Evolutionary conservation across 2,329 filamentous ascomycete genomes (phyloP), one percentile per base, ranked within the genome.

Genomic region (Claviceps cyperi): DNA sequence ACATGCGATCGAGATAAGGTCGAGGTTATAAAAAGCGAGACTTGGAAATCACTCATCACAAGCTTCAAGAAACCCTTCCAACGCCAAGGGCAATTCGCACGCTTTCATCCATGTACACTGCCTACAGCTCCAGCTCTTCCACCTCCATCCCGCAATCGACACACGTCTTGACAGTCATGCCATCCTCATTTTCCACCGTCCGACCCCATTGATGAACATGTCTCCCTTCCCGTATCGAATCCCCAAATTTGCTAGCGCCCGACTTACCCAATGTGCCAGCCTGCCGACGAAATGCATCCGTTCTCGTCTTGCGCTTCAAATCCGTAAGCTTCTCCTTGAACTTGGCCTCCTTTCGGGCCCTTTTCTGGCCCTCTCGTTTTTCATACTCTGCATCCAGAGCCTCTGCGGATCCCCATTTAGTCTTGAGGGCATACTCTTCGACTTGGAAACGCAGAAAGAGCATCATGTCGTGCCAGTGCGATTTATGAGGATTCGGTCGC

Each of bases 381-480:
- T 85, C 86, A 59, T 92, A 97, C 67, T 97, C 91, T 5, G 78
- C 86, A 62, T 97, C 92, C 4, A 97, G 69, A 0, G 83, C 85
- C 61, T 92, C 89, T 0, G 86, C 68, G 0, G 84, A 88, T 0
- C 92, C 92, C 92, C 92, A 98, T 69, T 96, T 96, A 56, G 80
- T 81, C 1, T 76, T 80, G 59, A 97, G 83, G 0, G 91, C 92
- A 62, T 96, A 96, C 51, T 89, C 88, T 62, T 98, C 92, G 2
- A 98, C 86, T 62, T 98, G 92, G 53, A 81, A 94, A 1, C 92
- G 84, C 21, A 98, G 73, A 63, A 92, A 98, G 2, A 98, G 77
- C 83, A 95, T 95, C 92, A 98, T 98, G 71, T 94, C 88, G 65
- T 96, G 89, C 87, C 89, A 98, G 52, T 90, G 89, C 0, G 85